Evolutionary conservation across 108 stramenopile genomes (phyloP).

Genomic region (Skeletonema marinoi): DNA sequence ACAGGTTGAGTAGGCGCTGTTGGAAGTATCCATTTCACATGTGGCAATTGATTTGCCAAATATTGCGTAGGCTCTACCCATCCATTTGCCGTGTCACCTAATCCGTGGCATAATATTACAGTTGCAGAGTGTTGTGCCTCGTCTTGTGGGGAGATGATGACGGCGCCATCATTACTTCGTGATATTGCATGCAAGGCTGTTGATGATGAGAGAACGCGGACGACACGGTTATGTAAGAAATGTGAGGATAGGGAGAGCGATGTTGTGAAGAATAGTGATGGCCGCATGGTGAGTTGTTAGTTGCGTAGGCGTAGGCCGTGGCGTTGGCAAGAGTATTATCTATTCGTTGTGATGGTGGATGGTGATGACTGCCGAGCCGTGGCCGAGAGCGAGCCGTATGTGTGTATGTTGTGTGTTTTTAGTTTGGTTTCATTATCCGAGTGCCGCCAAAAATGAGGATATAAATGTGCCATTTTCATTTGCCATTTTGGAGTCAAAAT

Average conservation of each 20-base stretch:
- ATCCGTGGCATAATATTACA: slow-evolving; percentile 65
- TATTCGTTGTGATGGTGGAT: too few relatives aligned
- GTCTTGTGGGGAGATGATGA: slow-evolving; percentile 22
- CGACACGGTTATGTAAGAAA: not conserved
- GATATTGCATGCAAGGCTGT: not conserved
- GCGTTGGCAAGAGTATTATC: not conserved
- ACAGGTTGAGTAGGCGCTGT: slow-evolving; percentile 57
- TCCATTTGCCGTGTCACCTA: slow-evolving; percentile 66
- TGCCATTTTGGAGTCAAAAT: too few relatives aligned
- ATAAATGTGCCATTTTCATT: too few relatives aligned
- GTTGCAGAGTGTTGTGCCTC: slow-evolving; percentile 33
- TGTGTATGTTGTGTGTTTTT: too few relatives aligned
- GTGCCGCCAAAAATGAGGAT: too few relatives aligned
- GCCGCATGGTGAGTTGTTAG: slow-evolving; percentile 13
- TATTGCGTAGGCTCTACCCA: slow-evolving; percentile 54
- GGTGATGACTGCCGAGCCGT: too few relatives aligned
- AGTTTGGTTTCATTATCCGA: too few relatives aligned
- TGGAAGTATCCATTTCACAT: slow-evolving; percentile 39
- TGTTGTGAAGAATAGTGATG: slow-evolving; percentile 28
- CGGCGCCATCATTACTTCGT: slow-evolving; percentile 24
- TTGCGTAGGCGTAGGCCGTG: too few relatives aligned
- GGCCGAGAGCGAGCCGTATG: too few relatives aligned
- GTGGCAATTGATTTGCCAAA: slow-evolving; percentile 41
- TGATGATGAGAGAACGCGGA: slow-evolving; percentile 9
- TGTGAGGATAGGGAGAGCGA: slow-evolving; percentile 20